Conservation (phyloP, 2,329 filamentous ascomycete species). For the Phialemoniopsis sp. region DNA sequence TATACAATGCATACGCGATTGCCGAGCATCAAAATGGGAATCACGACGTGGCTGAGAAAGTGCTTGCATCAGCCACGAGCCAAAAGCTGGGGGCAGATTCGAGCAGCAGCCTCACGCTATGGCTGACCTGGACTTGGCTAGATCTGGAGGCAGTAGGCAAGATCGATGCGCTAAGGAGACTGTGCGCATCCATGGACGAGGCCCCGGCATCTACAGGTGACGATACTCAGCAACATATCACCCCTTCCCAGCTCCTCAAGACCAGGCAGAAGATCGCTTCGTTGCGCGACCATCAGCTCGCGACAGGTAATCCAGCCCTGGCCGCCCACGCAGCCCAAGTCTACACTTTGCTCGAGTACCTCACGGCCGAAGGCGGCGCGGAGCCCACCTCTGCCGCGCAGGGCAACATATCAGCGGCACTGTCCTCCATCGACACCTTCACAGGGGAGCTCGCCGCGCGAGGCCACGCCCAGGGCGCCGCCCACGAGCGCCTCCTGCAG, state of each 20-base stretch:
- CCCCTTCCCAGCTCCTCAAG: constrained; percentile 44
- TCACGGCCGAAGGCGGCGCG: constrained; percentile 32
- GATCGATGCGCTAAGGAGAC: constrained; percentile 24
- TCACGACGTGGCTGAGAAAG: constrained; percentile 51
- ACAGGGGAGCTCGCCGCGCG: constrained; percentile 37
- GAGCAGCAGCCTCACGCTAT: constrained; percentile 33
- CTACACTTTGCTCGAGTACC: constrained; percentile 63
- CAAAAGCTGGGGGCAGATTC: constrained; percentile 30
- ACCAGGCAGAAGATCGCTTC: constrained; percentile 47
- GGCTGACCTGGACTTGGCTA: constrained; percentile 64
- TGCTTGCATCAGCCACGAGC: constrained; percentile 61
- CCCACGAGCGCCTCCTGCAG: constrained; percentile 66
- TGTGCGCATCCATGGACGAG: constrained; percentile 34
- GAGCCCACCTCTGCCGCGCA: constrained; percentile 38
- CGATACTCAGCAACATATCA: constrained; percentile 6
- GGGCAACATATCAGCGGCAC: constrained; percentile 51
- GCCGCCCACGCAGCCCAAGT: constrained; percentile 57
- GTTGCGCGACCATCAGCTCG: constrained; percentile 51
- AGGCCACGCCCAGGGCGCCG: constrained; percentile 13
- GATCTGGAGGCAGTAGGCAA: constrained; percentile 43
- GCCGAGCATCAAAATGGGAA: constrained; percentile 62
- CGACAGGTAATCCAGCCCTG: constrained; percentile 37
- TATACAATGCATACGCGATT: constrained; percentile 79
- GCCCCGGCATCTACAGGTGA: constrained; percentile 5
- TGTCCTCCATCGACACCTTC: constrained; percentile 32